Evolutionary conservation across 352 stramenopile species (phyloP), one percentile per base, ranked within the genome.

Genomic region (Lagenidium giganteum): DNA sequence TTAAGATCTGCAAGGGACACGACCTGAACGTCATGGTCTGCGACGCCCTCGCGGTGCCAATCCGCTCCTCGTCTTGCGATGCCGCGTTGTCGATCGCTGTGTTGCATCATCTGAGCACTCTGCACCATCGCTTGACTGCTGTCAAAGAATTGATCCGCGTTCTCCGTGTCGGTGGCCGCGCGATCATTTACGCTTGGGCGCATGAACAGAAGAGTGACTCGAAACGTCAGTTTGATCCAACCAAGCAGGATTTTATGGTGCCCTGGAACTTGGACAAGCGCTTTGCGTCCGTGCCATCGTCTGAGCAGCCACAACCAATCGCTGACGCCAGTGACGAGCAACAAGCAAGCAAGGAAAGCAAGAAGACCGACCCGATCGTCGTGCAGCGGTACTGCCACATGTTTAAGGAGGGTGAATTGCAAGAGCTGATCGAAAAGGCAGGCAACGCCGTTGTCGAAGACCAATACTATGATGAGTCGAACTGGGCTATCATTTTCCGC

Each of bases 341-440:
- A 28, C 32, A 41, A 5, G 32, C 44, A 8, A 23, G 47, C 29
- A 35, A 48, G 20, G 48, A 46, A 37, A 48, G 23, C 20, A 33
- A 30, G 14, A 47, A 30, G 33, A 41, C 13, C n/a, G 54, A 60
- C 28, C 60, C 53, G 2, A 50, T 87, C 18, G 71, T 93, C 14
- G 66, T 93, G 47, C 79, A 92, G 49, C 57, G 82, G n/a, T 93
- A 91, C 55, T 93, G 82, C 42, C 82, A 93, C 75, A 89, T 93
- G 74, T 93, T 90, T 39, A 90, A 89, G 43, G 62, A 91, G 49
- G 82, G 82, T 16, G 82, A 93, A 50, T 55, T 93, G 4, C 74
- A 91, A 44, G 64, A 63, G 18, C 48, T 93, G 6, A 67, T 93
- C 16, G 47, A 42, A 20, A 50, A 81, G n/a, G 67, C 71, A 3